Base-by-base conservation (phyloP, 23 red algal species). In the Cyanidiococcus yangmingshanensis region DNA sequence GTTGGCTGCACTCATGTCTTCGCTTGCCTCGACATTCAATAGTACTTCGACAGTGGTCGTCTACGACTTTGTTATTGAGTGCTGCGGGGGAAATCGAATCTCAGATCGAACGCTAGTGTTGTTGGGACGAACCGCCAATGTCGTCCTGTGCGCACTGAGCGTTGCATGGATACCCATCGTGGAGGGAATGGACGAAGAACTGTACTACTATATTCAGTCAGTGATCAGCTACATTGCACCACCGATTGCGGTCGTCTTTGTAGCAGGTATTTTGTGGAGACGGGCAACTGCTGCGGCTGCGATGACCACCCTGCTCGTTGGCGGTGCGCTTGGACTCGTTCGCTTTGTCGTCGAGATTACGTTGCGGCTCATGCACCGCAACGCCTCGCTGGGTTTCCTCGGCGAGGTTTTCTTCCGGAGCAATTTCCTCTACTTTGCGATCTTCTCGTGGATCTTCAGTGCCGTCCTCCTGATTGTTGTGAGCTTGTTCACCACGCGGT, bases 381-480 rank as follows among this genome's bases (percentile, higher is more conserved):
- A 30, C 27, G 41, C 77, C 17, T 50, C 40, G 2, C 27, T 68
- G 45, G 34, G 34, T 50, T 1, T 24, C 21, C 27, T 59, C 18
- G 37, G 37, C 40, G 24, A 16, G 16, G 3, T 80, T 2, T 68
- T 63, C 41, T 39, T 80, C 17, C 15, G 2, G 32, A 39, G 37
- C 25, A 80, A 80, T 50, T 80, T 80, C 39, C 77, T 80, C 27
- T 80, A 80, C 45, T 80, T 80, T 38, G 77, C 77, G 2, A 68
- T 80, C 16, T 59, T 80, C 40, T 80, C 77, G 17, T 37, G 37
- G 50, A n/a, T 39, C 2, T 59, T 40, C 50, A n/a, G 41, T 3
- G 39, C 29, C 7, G 1, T 80, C 2, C 59, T 59, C 2, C 31
- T 80, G 45, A 37, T 71, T 2, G 27, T 18, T 1, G 12, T 63